These are phyloP conservation scores for Copromyces sp. DNA, from an alignment of 495 filamentous ascomycete genomes.

Conservation along the genomic window DNA sequence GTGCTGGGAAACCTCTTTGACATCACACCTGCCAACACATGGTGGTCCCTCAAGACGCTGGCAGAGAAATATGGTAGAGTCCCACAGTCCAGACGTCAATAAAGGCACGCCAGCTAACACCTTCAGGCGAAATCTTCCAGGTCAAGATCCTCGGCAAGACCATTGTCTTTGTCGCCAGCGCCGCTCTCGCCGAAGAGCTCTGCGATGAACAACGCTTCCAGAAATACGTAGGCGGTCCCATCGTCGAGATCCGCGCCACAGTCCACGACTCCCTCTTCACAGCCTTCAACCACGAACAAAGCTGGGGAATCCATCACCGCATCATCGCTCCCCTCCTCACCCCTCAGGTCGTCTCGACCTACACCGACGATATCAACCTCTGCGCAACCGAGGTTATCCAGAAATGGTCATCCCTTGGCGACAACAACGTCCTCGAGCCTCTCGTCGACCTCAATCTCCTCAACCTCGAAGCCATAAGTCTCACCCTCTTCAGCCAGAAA, in stretches of 20 bases:
- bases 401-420: conserved; percentile 55
- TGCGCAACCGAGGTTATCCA: conserved; percentile 54
- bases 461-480: conserved; percentile 57
- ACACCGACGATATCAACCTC: conserved; percentile 59
- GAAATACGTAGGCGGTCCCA: conserved; percentile 45
- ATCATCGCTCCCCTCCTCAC: conserved; percentile 58
- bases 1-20: conserved; percentile 60
- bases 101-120: conserved; percentile 6
- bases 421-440: conserved; percentile 39
- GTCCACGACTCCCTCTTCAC: conserved; percentile 61
- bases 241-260: conserved; percentile 49
- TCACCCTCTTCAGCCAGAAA: conserved; percentile 53
- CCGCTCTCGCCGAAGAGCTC: conserved; percentile 52
- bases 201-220: conserved; percentile 60
- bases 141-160: conserved; percentile 41
- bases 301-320: conserved; percentile 65
- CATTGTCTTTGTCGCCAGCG: conserved; percentile 36
- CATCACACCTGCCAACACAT: conserved; percentile 50
- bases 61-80: conserved; percentile 51
- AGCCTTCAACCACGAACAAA: conserved; percentile 50
- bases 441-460: conserved; percentile 60
- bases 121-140: conserved; percentile 56
- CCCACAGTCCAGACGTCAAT: neutral
- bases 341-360: conserved; percentile 45
- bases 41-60: conserved; percentile 51